Percentiles rank a stretch among this genome's conserved stretches.
phyloP scores from a whole-genome alignment of 2,329 filamentous ascomycete species.

The Pleomassaria siparia region DNA sequence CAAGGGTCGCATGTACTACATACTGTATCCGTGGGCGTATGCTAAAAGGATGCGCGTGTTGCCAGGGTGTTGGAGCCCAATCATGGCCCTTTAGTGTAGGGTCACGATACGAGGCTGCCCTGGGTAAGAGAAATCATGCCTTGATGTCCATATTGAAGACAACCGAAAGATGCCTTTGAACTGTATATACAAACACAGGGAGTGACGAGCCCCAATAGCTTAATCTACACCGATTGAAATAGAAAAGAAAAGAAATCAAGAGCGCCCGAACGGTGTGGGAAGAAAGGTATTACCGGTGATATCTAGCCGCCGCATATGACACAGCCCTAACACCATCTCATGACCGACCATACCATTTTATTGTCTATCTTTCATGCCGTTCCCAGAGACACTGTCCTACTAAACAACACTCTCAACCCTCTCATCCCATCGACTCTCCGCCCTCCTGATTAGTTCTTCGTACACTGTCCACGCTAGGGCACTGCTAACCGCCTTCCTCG shows the following conservation, averaged over 20 bases:
- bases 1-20: too few relatives aligned
- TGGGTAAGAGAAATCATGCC: too few relatives aligned
- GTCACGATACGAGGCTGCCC: too few relatives aligned
- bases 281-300: background rate
- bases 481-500: slow-evolving; percentile 86
- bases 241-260: too few relatives aligned
- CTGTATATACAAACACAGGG: background rate
- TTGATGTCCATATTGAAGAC: too few relatives aligned
- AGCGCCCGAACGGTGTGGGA: too few relatives aligned
- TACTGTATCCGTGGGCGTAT: background rate
- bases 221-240: background rate
- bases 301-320: background rate
- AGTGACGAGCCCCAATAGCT: background rate
- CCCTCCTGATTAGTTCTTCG: slow-evolving; percentile 83
- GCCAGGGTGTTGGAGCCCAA: background rate
- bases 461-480: slow-evolving; percentile 98
- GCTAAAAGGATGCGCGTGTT: too few relatives aligned
- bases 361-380: background rate
- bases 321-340: too few relatives aligned
- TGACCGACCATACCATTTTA: background rate
- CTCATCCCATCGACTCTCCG: slow-evolving; percentile 51
- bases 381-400: background rate
- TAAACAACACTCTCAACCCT: background rate
- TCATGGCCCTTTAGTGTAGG: too few relatives aligned
- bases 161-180: too few relatives aligned